Percentiles rank a stretch among this genome's conserved stretches.
Conservation (phyloP, 768 basidiomycete species). For the Mycena crocata region DNA sequence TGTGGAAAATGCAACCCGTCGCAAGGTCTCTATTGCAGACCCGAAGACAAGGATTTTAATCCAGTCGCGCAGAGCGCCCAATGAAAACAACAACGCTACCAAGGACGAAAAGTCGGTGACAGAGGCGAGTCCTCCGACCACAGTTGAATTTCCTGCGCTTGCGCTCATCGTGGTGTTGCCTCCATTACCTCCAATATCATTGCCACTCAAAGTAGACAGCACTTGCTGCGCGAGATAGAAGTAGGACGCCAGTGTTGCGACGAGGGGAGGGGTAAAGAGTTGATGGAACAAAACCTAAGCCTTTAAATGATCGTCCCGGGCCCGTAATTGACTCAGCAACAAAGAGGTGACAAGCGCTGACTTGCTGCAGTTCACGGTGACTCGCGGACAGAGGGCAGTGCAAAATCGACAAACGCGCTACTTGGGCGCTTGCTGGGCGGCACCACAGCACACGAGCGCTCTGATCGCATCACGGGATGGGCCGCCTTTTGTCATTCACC, state of each 20-base stretch:
- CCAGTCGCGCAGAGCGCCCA: conserved; percentile 71
- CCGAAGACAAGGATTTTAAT: conserved; percentile 72
- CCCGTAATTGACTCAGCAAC: conserved; percentile 5
- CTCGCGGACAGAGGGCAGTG: no score
- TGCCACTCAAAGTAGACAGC: conserved; percentile 33
- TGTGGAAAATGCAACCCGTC: conserved; percentile 55
- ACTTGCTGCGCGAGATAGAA: conserved; percentile 39
- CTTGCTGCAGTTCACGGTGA: neutral
- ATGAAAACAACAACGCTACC: conserved; percentile 60
- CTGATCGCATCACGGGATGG: conserved; percentile 1
- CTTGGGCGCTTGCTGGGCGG: neutral
- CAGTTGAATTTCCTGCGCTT: conserved; percentile 31
- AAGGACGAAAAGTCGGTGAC: conserved; percentile 47
- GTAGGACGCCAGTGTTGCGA: conserved; percentile 39
- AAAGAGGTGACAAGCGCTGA: no score
- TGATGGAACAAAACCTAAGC: neutral
- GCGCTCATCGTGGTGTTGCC: conserved; percentile 23
- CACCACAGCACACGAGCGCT: no score
- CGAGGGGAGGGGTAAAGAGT: neutral
- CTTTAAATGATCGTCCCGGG: no score
- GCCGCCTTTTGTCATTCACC: neutral
- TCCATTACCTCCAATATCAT: neutral
- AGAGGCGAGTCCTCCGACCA: conserved; percentile 18
- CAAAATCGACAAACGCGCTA: no score
- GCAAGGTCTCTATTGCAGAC: conserved; percentile 67